Percentiles rank a stretch among this genome's conserved stretches.
These are phyloP conservation scores for Cryphonectria radicalis DNA, from an alignment of 2,329 filamentous ascomycete species.

Conservation along the genomic window DNA sequence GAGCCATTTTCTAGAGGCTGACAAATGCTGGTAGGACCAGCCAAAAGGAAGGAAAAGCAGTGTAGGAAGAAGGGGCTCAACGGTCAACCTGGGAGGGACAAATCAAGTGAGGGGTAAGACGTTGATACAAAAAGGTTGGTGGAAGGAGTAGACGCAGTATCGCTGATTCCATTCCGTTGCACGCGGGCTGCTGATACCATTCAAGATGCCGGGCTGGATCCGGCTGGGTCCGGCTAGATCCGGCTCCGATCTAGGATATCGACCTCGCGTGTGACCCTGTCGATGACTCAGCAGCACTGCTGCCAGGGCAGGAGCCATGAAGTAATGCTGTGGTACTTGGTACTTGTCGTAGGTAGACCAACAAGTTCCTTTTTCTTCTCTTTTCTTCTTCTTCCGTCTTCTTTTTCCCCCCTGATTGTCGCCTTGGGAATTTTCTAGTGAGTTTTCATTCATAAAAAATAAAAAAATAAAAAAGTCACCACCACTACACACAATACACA, in stretches of 20 bases:
- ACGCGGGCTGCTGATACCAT: constrained; percentile 21
- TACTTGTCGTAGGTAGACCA: too few species aligned
- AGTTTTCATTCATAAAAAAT: too few species aligned
- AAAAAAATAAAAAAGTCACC: too few species aligned
- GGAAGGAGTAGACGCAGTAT: not conserved
- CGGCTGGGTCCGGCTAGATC: constrained; percentile 3
- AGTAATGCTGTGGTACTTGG: too few species aligned
- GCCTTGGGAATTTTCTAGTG: not conserved
- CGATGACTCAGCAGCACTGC: not conserved
- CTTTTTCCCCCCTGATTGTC: too few species aligned
- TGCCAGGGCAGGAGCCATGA: not conserved
- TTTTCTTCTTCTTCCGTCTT: too few species aligned
- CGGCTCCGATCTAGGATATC: not conserved
- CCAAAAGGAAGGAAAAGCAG: not conserved
- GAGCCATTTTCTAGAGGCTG: constrained; percentile 20
- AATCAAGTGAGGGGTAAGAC: too few species aligned
- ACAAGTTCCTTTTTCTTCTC: too few species aligned
- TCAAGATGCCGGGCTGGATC: constrained; percentile 11
- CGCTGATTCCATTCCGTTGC: constrained; percentile 8
- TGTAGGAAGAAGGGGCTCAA: not conserved
- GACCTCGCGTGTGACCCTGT: not conserved
- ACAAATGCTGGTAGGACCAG: not conserved
- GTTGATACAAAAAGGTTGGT: not conserved
- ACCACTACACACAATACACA: not conserved
- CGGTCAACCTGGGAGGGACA: not conserved